Evolutionary conservation across 139 green algal species (phyloP), one percentile per base, ranked within the genome.

Genomic region (Microglena sp.): DNA sequence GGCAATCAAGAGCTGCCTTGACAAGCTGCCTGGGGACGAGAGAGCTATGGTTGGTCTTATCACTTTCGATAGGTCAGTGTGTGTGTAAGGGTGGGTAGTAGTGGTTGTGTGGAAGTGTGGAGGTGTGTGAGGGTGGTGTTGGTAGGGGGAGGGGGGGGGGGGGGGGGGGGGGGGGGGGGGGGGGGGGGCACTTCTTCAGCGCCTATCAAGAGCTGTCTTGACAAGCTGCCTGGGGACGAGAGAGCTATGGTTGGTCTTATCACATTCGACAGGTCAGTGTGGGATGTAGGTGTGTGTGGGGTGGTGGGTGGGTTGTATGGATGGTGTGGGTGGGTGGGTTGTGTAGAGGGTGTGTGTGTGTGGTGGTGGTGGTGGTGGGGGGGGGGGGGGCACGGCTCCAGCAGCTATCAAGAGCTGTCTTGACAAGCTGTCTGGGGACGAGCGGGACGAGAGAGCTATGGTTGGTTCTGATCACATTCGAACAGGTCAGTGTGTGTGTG

Each of bases 151-250:
- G 40, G 40, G 40, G 40, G 40, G 40, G 40, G 40, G 40, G 40
- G 40, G 40, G 15, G 40, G 18, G 40, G 40, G 11, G 15, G 18
- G 15, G 15, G 40, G 18, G 40, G 40, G 40, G 40, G 40, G 40
- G 40, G 40, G 40, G 40, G 40, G 40, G 60, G 67, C 18, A 60
- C 63, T 5, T 76, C 81, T 1, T 76, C 74, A 44, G 54, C 67
- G n/a, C 68, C 85, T 31, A 87, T 96, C 45, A 80, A 78, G 35
- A n/a, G n/a, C n/a, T n/a, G n/a, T n/a, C n/a, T 50, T 11, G 40
- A 50, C 15, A 24, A 50, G 18, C 40, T 24, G 11, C 15, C 15
- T 50, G 40, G 40, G 40, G 40, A 18, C 18, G 11, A 24, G 40
- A 18, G 40, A 11, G 40, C 18, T 11, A 18, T 11, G 11, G 40